Conservation (phyloP, 805 yeast species). For the Ogataea philodendri region DNA sequence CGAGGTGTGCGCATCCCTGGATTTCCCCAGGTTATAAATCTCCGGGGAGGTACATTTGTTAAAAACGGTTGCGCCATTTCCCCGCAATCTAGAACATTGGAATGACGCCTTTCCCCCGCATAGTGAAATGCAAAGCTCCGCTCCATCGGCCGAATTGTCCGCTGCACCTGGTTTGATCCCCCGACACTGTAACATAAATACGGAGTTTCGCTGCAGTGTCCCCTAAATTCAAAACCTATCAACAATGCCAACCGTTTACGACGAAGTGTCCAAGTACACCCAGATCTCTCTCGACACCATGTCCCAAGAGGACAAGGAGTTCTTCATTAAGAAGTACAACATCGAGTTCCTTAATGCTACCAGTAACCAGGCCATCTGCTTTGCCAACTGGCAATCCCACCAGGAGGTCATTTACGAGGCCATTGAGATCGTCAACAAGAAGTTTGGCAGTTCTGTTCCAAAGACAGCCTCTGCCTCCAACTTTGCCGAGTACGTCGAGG, state of each 20-base stretch:
- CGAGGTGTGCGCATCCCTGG: neutral
- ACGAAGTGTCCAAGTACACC: conserved; percentile 23
- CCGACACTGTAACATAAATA: conserved; percentile 1
- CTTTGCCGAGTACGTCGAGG: conserved; percentile 17
- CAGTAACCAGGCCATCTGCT: conserved; percentile 30
- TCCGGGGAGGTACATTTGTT: conserved; percentile 1
- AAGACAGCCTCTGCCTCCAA: conserved; percentile 11
- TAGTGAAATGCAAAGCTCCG: too few relatives aligned
- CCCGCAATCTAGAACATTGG: conserved; percentile 1
- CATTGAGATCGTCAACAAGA: conserved; percentile 15
- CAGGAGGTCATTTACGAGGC: conserved; percentile 26
- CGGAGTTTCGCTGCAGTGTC: neutral
- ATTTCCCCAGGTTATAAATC: too few relatives aligned
- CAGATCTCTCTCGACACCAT: conserved; percentile 27
- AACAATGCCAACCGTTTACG: conserved; percentile 11
- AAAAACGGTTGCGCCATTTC: neutral
- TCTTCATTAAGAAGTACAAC: conserved; percentile 11
- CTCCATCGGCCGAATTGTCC: too few relatives aligned
- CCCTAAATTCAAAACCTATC: neutral
- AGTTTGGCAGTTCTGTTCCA: conserved; percentile 15
- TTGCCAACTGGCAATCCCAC: conserved; percentile 23
- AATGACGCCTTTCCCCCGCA: too few relatives aligned
- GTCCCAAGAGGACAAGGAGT: conserved; percentile 24
- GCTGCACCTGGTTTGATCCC: too few relatives aligned
- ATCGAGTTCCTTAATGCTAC: conserved; percentile 29